Conservation (phyloP, 2,329 filamentous ascomycete species). For the Alternaria novae-zelandiae region DNA sequence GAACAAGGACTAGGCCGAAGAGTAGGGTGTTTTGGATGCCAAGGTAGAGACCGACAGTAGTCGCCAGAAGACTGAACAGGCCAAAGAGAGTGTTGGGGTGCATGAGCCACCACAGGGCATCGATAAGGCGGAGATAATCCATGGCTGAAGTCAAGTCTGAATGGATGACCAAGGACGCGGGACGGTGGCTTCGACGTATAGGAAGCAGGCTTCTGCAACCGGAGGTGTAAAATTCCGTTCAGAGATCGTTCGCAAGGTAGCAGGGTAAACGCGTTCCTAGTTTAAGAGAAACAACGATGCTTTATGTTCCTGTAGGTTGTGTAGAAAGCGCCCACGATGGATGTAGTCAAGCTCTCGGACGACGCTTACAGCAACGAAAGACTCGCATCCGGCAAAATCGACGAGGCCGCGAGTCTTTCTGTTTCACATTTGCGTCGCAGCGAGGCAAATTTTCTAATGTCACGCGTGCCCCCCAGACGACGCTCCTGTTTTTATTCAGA, state of each 20-base stretch:
- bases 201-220: neutral
- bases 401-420: neutral
- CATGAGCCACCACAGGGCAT: neutral
- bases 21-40: neutral
- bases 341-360: neutral
- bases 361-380: neutral
- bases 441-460: neutral
- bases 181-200: neutral
- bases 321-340: neutral
- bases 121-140: neutral
- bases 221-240: neutral
- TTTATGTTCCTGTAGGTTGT: neutral
- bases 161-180: neutral
- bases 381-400: neutral
- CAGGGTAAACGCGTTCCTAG: neutral
- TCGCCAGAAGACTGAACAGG: neutral
- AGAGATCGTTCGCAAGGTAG: neutral
- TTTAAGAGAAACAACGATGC: neutral
- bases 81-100: neutral
- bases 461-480: neutral
- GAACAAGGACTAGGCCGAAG: neutral
- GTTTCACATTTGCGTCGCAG: neutral
- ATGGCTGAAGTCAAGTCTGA: neutral
- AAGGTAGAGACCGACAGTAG: neutral
- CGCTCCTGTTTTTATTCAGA: neutral